Conservation (phyloP, 2,329 filamentous ascomycete species). For the Fusarium globosum region DNA sequence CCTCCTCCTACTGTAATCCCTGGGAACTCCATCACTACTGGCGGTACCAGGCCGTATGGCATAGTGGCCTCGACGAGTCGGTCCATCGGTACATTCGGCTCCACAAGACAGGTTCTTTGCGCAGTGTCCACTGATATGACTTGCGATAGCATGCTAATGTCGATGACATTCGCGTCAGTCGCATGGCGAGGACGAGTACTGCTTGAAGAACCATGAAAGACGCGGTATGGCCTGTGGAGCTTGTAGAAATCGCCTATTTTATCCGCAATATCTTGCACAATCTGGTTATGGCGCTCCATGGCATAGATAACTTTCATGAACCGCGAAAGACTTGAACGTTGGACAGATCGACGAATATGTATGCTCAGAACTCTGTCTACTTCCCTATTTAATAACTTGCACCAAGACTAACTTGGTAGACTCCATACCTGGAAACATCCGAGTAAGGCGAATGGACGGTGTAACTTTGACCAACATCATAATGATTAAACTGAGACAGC, state of each 20-base stretch:
- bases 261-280: slow-evolving; percentile 56
- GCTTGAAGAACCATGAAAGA: slow-evolving; percentile 79
- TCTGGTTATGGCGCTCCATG: slow-evolving; percentile 61
- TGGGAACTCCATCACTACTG: slow-evolving; percentile 78
- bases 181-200: slow-evolving; percentile 67
- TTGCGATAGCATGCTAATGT: slow-evolving; percentile 37
- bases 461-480: not conserved
- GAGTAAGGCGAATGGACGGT: rapidly evolving
- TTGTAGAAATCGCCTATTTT: slow-evolving; percentile 58
- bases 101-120: slow-evolving; percentile 56
- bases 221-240: slow-evolving; percentile 68
- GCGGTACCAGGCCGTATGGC: slow-evolving; percentile 65
- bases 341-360: not conserved
- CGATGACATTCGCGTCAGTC: slow-evolving; percentile 26
- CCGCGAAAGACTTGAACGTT: rapidly evolving
- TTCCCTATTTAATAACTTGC: not conserved
- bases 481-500: not conserved
- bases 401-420: too few relatives aligned
- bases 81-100: slow-evolving; percentile 78
- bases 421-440: rapidly evolving
- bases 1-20: slow-evolving; percentile 76
- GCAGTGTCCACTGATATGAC: slow-evolving; percentile 23
- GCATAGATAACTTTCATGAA: rapidly evolving
- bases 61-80: slow-evolving; percentile 68
- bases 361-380: rapidly evolving